phyloP scores from a whole-genome alignment of 805 yeast genomes.

The Lipomyces yamanashiensis region DNA sequence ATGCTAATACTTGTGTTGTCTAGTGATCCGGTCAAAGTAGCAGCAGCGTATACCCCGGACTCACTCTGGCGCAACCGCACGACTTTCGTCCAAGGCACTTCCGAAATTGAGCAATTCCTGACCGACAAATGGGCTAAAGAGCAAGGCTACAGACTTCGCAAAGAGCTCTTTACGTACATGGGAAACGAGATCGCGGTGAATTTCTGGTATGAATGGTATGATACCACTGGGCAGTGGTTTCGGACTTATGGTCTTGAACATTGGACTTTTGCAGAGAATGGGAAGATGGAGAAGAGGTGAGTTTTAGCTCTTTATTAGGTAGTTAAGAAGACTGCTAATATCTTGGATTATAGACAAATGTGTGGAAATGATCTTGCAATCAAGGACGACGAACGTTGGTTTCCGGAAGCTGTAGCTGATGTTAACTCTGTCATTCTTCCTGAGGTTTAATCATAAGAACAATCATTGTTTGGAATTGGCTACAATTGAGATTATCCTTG shows the following conservation, averaged over 20 bases:
- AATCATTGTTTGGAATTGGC: too few relatives aligned
- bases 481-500: too few relatives aligned
- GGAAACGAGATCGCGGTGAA: constrained; percentile 34
- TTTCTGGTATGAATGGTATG: constrained; percentile 36
- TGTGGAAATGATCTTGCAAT: constrained; percentile 32
- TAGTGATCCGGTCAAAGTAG: constrained; percentile 25
- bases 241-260: constrained; percentile 35
- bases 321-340: background rate
- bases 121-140: constrained; percentile 31
- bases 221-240: constrained; percentile 26
- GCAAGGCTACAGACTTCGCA: constrained; percentile 28
- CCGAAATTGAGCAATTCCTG: constrained; percentile 28
- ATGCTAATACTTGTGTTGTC: background rate
- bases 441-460: background rate
- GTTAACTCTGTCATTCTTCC: constrained; percentile 18
- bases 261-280: constrained; percentile 35
- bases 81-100: constrained; percentile 24
- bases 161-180: constrained; percentile 30
- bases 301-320: background rate
- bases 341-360: constrained; percentile 22
- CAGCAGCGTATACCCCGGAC: constrained; percentile 27
- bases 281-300: constrained; percentile 32
- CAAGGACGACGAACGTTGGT: constrained; percentile 27
- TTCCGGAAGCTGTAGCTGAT: constrained; percentile 22
- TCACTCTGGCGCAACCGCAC: constrained; percentile 35